These are phyloP conservation scores for Talaromyces sp. DNA, from an alignment of 2,329 filamentous ascomycete genomes.

Conservation along the genomic window DNA sequence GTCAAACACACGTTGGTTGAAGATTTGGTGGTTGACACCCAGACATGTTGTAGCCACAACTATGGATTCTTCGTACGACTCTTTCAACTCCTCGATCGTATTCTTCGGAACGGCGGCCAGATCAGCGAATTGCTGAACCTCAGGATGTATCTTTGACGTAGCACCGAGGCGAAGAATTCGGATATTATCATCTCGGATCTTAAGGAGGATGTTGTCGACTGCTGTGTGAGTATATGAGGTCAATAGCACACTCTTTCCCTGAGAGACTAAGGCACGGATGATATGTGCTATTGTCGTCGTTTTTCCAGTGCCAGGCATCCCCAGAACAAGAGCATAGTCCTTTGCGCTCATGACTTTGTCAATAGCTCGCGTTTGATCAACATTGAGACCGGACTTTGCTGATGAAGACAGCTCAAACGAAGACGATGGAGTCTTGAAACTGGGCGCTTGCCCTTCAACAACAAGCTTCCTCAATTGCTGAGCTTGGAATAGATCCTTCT, in stretches of 20 bases:
- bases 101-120: conserved; percentile 69
- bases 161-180: conserved; percentile 82
- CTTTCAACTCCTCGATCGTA: conserved; percentile 76
- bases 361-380: conserved; percentile 81
- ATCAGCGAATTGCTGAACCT: conserved; percentile 79
- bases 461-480: conserved; percentile 72
- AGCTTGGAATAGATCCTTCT: conserved; percentile 66
- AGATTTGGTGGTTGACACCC: conserved; percentile 82
- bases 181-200: conserved; percentile 74
- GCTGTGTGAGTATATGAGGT: conserved; percentile 97
- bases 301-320: conserved; percentile 97
- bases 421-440: conserved; percentile 60
- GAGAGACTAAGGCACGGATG: conserved; percentile 79
- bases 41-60: conserved; percentile 95
- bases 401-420: conserved; percentile 57
- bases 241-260: conserved; percentile 86
- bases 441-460: conserved; percentile 68
- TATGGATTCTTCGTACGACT: conserved; percentile 77
- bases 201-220: conserved; percentile 95
- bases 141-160: conserved; percentile 77
- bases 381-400: conserved; percentile 65
- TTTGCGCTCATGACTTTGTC: conserved; percentile 92
- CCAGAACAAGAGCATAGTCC: conserved; percentile 94
- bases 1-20: conserved; percentile 85
- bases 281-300: conserved; percentile 98